Evolutionary conservation across 768 basidiomycete species (phyloP).

Genomic region (Boletus tomentosulus): DNA sequence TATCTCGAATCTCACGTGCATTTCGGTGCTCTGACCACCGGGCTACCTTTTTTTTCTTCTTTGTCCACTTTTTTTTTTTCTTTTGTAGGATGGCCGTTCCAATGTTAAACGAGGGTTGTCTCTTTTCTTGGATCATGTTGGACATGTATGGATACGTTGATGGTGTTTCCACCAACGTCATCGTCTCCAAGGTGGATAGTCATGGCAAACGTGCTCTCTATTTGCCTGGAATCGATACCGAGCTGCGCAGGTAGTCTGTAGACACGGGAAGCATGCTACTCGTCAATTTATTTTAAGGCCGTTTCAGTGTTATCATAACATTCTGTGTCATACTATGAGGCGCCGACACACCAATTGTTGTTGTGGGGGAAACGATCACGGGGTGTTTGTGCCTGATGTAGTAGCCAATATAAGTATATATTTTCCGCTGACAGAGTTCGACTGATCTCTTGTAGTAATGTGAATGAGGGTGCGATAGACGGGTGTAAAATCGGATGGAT

Average conservation of each 20-base stretch:
- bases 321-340: background rate
- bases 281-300: background rate
- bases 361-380: too few species aligned
- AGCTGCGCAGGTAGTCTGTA: conserved; percentile 2
- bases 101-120: conserved; percentile 15
- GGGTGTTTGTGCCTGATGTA: background rate
- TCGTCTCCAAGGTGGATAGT: background rate
- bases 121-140: conserved; percentile 17
- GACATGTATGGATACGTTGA: conserved; percentile 25
- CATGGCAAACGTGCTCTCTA: conserved; percentile 7
- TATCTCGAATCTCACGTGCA: too few species aligned
- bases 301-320: background rate
- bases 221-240: conserved; percentile 11
- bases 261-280: background rate
- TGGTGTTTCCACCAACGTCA: conserved; percentile 19
- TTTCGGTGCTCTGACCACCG: background rate
- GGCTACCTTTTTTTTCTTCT: background rate
- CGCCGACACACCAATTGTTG: too few species aligned
- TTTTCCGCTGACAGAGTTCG: too few species aligned
- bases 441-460: too few species aligned
- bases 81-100: conserved; percentile 15
- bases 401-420: too few species aligned
- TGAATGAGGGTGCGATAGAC: too few species aligned
- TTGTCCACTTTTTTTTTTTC: too few species aligned
- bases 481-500: too few species aligned